These are phyloP conservation scores for Saccharomycopsis hybrid DNA, from an alignment of 1,139 yeast genomes.

Conservation along the genomic window DNA sequence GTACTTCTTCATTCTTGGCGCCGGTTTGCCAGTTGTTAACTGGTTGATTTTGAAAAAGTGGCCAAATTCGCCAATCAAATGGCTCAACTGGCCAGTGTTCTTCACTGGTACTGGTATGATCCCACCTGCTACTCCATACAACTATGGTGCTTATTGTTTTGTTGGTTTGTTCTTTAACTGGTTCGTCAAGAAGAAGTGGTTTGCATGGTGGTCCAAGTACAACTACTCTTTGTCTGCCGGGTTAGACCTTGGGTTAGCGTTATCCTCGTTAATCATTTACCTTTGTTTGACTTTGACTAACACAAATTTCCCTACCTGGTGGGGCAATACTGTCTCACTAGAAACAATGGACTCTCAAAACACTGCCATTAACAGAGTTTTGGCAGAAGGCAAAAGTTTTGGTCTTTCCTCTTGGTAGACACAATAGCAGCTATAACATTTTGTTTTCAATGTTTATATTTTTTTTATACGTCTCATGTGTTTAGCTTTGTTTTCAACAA, in stretches of 20 bases:
- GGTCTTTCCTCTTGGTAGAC: conserved; percentile 38
- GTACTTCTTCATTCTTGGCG: conserved; percentile 43
- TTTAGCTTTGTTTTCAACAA: too few species aligned
- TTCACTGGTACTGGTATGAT: conserved; percentile 43
- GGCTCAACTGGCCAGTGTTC: conserved; percentile 45
- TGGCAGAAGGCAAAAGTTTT: conserved; percentile 33
- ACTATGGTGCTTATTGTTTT: conserved; percentile 31
- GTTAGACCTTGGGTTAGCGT: conserved; percentile 54
- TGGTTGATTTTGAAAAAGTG: conserved; percentile 44
- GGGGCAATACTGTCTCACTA: conserved; percentile 39
- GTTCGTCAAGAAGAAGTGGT: conserved; percentile 41
- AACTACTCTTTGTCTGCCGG: conserved; percentile 57
- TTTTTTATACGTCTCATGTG: too few species aligned
- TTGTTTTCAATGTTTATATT: too few species aligned
- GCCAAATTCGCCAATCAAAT: conserved; percentile 36
- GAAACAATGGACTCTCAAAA: conserved; percentile 10
- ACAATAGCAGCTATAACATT: too few species aligned
- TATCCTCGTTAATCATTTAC: conserved; percentile 41
- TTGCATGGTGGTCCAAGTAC: conserved; percentile 58
- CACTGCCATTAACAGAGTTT: conserved; percentile 23
- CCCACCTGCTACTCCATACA: conserved; percentile 51
- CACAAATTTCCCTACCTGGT: conserved; percentile 38
- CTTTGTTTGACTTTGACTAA: conserved; percentile 37
- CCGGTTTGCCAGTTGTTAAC: conserved; percentile 35
- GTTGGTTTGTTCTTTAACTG: conserved; percentile 47